Base-by-base conservation (phyloP, 257 asterid species). In the Cruciata laevipes region DNA sequence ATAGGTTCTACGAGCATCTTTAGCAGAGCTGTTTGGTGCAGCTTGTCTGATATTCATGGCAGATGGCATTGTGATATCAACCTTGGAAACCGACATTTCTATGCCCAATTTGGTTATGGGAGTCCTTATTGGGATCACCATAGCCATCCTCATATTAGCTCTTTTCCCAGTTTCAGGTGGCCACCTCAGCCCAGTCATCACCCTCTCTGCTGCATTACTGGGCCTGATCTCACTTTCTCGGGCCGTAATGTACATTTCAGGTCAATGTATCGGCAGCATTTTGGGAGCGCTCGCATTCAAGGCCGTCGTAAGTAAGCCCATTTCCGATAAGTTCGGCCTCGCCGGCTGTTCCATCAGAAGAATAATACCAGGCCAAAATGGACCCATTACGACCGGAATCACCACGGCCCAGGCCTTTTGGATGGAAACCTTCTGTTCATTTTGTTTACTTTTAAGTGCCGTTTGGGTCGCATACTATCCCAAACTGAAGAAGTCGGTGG, bases 281-380 rank as follows among this genome's bases (percentile, higher is more conserved):
- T 18, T 62, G 49, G 66, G 66, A 9, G 66, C 66, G 5, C 51
- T 62, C 3, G 66, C 66, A 62, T 35, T 62, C 66, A 18, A n/a
- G 21, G 30, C 66, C 3, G 49, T 62, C 8, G 66, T 62, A 3
- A n/a, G 18, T 18, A 35, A 42, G 3, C 2, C 51, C 51, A 62
- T 62, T 3, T 40, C 66, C 30, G 51, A 62, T 5, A 35, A 2
- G 1, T 62, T 17, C 66, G 18, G 13, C 13, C 66, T 62, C 18
- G 66, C 47, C 7, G 66, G 66, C 4, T 62, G 66, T 11, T 32
- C 66, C 30, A 3, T 62, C 66, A n/a, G 18, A 11, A 16, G 23
- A 1, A 8, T 32, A 14, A 32, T 10, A 0, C 27, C 65, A 2
- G 65, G 65, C 10, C 44, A 23, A 7, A 40, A 61, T 7, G 65